A percentile compares a stretch with the other conserved stretches of the same genome.
These are phyloP conservation scores for Aspergillus fischeri DNA, from an alignment of 2,329 filamentous ascomycete species.

Conservation along the genomic window DNA sequence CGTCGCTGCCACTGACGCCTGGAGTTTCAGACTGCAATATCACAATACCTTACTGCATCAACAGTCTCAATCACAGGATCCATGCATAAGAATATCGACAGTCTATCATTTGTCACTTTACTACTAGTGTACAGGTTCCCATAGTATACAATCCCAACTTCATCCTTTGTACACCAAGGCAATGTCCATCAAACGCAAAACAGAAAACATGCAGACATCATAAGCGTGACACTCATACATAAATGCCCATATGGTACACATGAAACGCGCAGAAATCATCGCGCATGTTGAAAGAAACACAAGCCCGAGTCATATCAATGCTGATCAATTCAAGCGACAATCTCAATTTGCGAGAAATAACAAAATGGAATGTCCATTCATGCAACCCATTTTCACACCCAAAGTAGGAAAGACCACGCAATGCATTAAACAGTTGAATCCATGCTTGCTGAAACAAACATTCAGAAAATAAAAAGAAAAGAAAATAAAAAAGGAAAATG, in stretches of 20 bases:
- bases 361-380: slow-evolving; percentile 12
- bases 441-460: slow-evolving; percentile 10
- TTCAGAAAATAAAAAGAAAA: not conserved
- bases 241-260: not conserved
- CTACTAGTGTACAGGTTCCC: not conserved
- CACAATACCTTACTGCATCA: not conserved
- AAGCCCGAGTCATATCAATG: not conserved
- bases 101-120: not conserved
- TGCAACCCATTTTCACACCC: slow-evolving; percentile 6
- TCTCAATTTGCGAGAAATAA: slow-evolving; percentile 1
- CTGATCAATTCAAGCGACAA: not conserved
- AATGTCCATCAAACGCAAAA: not conserved
- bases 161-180: not conserved
- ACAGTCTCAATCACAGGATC: not conserved
- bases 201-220: not conserved
- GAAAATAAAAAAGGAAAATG: not conserved
- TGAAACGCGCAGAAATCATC: not conserved
- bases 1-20: not conserved
- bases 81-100: not conserved
- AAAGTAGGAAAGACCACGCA: slow-evolving; percentile 6
- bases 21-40: not conserved
- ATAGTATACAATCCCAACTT: not conserved
- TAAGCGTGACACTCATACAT: not conserved
- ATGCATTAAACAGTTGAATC: slow-evolving; percentile 5
- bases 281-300: not conserved